A percentile compares a stretch with the other conserved stretches of the same genome.
phyloP scores from a whole-genome alignment of 2,329 filamentous ascomycete genomes.

The Lasiodiplodia hormozganensis region DNA sequence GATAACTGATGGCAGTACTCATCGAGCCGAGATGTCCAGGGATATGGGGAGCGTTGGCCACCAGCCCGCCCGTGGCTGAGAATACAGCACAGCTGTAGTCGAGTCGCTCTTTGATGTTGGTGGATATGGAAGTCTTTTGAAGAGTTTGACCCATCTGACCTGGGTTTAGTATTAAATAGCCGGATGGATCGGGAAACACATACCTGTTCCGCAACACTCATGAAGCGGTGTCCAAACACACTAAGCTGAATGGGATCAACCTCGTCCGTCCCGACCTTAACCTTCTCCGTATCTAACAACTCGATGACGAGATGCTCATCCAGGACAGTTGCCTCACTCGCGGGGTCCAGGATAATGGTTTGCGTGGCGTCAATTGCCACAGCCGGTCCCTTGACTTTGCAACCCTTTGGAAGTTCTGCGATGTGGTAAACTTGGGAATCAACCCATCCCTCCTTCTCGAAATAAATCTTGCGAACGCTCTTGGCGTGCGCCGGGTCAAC shows the following conservation, averaged over 20 bases:
- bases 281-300: constrained; percentile 45
- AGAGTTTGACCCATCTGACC: constrained; percentile 36
- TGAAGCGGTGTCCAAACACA: constrained; percentile 37
- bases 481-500: constrained; percentile 71
- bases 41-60: constrained; percentile 40
- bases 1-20: constrained; percentile 38
- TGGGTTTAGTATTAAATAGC: background rate
- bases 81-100: constrained; percentile 40
- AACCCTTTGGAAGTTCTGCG: constrained; percentile 34
- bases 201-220: constrained; percentile 37
- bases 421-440: constrained; percentile 38
- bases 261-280: constrained; percentile 18
- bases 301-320: constrained; percentile 51
- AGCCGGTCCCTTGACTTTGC: constrained; percentile 39
- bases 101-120: constrained; percentile 41
- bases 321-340: constrained; percentile 35
- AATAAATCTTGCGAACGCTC: constrained; percentile 63
- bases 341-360: constrained; percentile 51
- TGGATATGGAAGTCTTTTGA: constrained; percentile 36
- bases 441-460: constrained; percentile 36
- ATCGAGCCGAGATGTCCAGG: constrained; percentile 39
- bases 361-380: constrained; percentile 52
- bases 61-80: constrained; percentile 34
- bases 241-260: constrained; percentile 33
- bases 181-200: background rate